A percentile compares a stretch with the other conserved stretches of the same genome.
Conservation (phyloP, 305 asterid genomes). For the Solanum hybrid region DNA sequence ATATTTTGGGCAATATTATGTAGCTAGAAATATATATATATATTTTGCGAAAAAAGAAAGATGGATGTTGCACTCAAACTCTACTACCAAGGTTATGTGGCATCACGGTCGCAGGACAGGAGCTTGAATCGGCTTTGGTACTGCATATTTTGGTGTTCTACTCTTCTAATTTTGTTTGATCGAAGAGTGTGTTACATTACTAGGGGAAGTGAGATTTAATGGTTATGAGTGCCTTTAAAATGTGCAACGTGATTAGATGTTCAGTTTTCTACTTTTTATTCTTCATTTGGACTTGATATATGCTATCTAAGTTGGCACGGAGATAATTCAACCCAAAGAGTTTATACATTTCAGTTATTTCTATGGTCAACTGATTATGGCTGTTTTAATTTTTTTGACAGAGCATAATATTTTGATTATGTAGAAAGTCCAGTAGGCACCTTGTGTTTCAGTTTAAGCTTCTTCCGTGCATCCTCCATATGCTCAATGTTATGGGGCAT, state of each 20-base stretch:
- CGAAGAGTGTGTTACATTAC: background rate
- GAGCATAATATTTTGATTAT: background rate
- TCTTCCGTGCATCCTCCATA: background rate
- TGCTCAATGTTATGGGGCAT: background rate
- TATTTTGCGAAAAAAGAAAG: background rate
- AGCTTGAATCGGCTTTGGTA: background rate
- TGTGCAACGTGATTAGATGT: background rate
- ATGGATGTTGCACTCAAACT: background rate
- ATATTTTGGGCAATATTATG: background rate
- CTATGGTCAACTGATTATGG: background rate
- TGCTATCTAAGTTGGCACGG: background rate
- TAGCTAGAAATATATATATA: background rate
- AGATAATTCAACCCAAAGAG: background rate
- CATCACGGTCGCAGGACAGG: background rate
- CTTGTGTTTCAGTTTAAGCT: background rate
- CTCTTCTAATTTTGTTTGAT: background rate
- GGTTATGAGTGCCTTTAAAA: background rate
- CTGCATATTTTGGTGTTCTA: background rate
- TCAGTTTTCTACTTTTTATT: background rate
- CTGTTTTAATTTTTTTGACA: background rate
- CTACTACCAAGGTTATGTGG: background rate
- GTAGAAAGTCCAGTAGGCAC: background rate
- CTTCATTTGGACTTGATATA: background rate
- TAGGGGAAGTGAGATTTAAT: background rate
- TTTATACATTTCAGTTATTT: background rate